Conservation (phyloP, 2,329 filamentous ascomycete genomes). For the Sordariomycetes sp. region DNA sequence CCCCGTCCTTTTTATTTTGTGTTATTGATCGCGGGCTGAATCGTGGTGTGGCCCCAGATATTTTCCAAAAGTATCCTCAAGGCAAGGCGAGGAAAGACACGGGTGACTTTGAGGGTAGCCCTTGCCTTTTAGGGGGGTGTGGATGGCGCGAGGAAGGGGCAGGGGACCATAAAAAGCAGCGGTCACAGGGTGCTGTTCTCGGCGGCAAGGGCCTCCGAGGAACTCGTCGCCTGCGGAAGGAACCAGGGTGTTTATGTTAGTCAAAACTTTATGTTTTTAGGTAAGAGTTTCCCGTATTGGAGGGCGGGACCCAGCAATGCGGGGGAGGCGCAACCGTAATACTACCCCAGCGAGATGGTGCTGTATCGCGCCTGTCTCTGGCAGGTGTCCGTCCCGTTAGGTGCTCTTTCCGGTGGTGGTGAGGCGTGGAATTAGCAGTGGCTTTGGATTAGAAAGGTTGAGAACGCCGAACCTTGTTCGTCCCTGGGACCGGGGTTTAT, state of each 20-base stretch:
- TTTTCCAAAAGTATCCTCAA: not conserved
- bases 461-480: not conserved
- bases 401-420: not conserved
- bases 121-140: not conserved
- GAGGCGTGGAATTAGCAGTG: not conserved
- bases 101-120: not conserved
- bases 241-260: constrained; percentile 26
- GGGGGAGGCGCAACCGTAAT: not conserved
- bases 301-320: constrained; percentile 2
- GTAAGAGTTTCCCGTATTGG: constrained; percentile 20
- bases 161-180: not conserved
- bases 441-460: constrained; percentile 7
- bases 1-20: not conserved
- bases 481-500: not conserved
- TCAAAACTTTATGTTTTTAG: constrained; percentile 28
- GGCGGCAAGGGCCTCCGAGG: not conserved
- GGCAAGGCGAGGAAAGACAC: not conserved
- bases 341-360: not conserved
- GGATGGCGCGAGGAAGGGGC: not conserved
- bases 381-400: not conserved
- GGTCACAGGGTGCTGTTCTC: constrained; percentile 1
- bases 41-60: not conserved
- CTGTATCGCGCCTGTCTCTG: not conserved
- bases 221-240: not conserved
- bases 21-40: not conserved